phyloP scores from a whole-genome alignment of 495 filamentous ascomycete genomes.

The Geopyxis carbonaria region DNA sequence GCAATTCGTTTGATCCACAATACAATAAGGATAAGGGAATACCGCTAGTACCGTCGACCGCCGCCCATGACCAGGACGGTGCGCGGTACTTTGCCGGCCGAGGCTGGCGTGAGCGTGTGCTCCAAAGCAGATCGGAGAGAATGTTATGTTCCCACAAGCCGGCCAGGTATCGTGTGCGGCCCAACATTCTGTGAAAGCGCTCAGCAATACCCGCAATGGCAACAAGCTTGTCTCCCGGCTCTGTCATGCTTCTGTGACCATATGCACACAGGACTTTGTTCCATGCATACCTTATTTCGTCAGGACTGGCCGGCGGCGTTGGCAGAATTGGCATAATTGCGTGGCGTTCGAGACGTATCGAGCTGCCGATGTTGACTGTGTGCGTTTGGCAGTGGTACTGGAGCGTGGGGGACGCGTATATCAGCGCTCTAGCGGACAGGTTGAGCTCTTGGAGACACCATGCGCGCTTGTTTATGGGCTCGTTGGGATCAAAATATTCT shows the following conservation, averaged over 20 bases:
- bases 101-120: conserved; percentile 3
- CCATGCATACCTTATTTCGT: too few relatives aligned
- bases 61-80: conserved; percentile 25
- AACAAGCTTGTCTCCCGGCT: conserved; percentile 11
- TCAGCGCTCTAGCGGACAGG: conserved; percentile 21
- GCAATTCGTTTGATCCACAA: neutral
- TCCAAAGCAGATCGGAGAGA: conserved; percentile 1
- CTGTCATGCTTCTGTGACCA: neutral
- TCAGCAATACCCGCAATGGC: conserved; percentile 18
- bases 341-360: too few relatives aligned
- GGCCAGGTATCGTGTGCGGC: conserved; percentile 6
- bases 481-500: conserved; percentile 4
- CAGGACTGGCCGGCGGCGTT: too few relatives aligned
- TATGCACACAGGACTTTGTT: neutral
- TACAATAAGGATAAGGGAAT: too few relatives aligned
- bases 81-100: conserved; percentile 18
- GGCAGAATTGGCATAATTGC: conserved; percentile 5
- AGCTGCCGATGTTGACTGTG: conserved; percentile 17
- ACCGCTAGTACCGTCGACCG: conserved; percentile 20
- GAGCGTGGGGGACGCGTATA: conserved; percentile 20
- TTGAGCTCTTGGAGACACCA: conserved; percentile 25
- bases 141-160: conserved; percentile 3
- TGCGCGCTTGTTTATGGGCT: conserved; percentile 18
- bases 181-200: conserved; percentile 5
- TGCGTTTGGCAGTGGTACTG: conserved; percentile 17